A percentile compares a stretch with the other conserved stretches of the same genome.
These are phyloP conservation scores for Cenchrus fungigraminus DNA, from an alignment of 176 grass and related monocot genomes.

Conservation along the genomic window DNA sequence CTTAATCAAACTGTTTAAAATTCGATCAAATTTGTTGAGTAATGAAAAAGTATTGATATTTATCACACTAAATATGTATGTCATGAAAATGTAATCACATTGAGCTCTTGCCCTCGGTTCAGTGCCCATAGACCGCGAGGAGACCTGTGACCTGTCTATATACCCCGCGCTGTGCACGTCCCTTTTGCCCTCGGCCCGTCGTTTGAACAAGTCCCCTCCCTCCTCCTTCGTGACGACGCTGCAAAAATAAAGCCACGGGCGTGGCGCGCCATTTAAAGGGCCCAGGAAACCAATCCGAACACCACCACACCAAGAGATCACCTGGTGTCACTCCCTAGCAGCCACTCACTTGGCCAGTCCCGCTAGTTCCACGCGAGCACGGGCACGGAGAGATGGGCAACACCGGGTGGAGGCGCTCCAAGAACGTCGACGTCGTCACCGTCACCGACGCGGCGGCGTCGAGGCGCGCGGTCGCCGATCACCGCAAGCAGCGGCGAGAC, in stretches of 20 bases:
- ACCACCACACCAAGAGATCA: background rate
- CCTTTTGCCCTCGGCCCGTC: background rate
- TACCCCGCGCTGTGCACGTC: background rate
- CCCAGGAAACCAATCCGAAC: background rate
- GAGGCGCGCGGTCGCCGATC: background rate
- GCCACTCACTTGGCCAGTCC: background rate
- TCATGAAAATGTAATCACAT: no score
- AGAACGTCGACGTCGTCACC: background rate
- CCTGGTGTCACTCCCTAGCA: background rate
- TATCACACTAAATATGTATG: background rate
- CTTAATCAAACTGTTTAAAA: no score
- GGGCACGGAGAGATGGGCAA: conserved; percentile 37
- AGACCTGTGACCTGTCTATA: background rate
- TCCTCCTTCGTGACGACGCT: background rate
- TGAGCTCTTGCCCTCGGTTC: background rate
- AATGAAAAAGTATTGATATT: no score
- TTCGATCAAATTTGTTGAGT: no score
- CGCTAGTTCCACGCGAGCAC: background rate
- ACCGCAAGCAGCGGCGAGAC: conserved; percentile 3
- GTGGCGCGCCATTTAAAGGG: background rate
- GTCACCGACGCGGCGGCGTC: background rate
- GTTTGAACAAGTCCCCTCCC: background rate
- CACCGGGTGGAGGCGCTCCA: background rate
- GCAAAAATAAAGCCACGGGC: background rate
- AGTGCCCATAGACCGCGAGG: background rate